Evolutionary conservation across 1,284 basidiomycete species (phyloP).

Genomic region (Fomes fomentarius): DNA sequence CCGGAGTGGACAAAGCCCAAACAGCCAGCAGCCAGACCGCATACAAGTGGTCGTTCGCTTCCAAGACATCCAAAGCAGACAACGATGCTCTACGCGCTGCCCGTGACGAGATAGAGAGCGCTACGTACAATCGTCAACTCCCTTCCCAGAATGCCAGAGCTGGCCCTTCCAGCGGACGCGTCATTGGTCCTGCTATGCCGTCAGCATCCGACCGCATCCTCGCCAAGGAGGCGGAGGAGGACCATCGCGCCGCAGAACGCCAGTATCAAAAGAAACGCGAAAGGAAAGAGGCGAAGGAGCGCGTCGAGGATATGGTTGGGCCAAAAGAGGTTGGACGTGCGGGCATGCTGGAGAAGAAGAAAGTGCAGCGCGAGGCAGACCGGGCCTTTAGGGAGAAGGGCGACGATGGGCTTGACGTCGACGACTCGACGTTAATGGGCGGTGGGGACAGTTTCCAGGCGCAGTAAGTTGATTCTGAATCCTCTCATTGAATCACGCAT

Average conservation of each 20-base stretch:
- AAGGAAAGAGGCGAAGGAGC: constrained; percentile 64
- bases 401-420: constrained; percentile 70
- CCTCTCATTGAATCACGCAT: background rate
- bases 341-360: constrained; percentile 78
- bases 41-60: constrained; percentile 61
- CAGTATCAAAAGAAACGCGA: constrained; percentile 65
- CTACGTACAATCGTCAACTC: constrained; percentile 48
- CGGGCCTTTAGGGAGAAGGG: constrained; percentile 67
- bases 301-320: constrained; percentile 73
- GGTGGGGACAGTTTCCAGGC: constrained; percentile 75
- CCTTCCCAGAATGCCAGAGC: constrained; percentile 17
- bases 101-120: constrained; percentile 60
- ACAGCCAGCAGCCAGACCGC: constrained; percentile 62
- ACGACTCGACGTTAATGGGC: constrained; percentile 72
- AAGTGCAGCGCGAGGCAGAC: constrained; percentile 64
- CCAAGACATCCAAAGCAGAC: constrained; percentile 51
- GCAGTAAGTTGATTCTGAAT: constrained; percentile 49
- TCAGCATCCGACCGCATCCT: constrained; percentile 65
- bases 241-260: constrained; percentile 52
- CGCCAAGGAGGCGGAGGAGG: constrained; percentile 59
- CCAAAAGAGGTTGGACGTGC: constrained; percentile 74
- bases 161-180: constrained; percentile 40
- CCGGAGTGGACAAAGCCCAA: constrained; percentile 52
- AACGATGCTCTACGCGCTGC: constrained; percentile 57
- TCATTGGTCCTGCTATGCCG: constrained; percentile 69